Percentiles rank a stretch among this genome's conserved stretches.
Evolutionary conservation across 2,329 filamentous ascomycete genomes (phyloP).

Genomic region (Talaromyces verruculosus): DNA sequence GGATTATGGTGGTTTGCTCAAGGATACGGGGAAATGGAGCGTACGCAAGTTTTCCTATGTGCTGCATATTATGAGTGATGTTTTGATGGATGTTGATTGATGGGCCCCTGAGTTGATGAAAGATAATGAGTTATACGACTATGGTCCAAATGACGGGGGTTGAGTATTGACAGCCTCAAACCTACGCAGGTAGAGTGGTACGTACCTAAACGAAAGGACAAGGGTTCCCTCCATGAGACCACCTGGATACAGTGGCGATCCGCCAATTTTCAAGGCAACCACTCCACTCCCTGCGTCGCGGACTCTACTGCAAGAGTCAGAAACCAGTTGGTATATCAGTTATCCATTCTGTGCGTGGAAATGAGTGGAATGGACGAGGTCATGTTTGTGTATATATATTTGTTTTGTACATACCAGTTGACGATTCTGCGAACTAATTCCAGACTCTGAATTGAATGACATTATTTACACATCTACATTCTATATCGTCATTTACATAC

Average conservation of each 20-base stretch:
- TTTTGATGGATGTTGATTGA: conserved; percentile 40
- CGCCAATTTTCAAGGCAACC: background rate
- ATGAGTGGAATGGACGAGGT: background rate
- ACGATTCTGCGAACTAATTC: background rate
- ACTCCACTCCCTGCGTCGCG: background rate
- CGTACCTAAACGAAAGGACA: background rate
- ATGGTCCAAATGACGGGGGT: background rate
- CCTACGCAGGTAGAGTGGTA: background rate
- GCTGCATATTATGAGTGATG: conserved; percentile 57
- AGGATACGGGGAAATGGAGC: conserved; percentile 55
- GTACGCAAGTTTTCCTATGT: conserved; percentile 53
- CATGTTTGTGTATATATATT: background rate
- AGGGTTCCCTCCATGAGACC: background rate
- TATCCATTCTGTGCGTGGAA: background rate
- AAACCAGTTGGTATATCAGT: background rate
- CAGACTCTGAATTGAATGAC: background rate
- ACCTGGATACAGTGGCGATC: background rate
- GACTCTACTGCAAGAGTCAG: background rate
- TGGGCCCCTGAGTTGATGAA: background rate
- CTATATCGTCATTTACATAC: background rate
- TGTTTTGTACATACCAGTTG: background rate
- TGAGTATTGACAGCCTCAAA: background rate
- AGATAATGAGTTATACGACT: background rate
- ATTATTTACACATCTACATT: background rate
- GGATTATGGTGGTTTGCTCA: conserved; percentile 54